Evolutionary conservation across 768 basidiomycete genomes (phyloP), one percentile per base, ranked within the genome.

Genomic region (Tephrocybe sp.): DNA sequence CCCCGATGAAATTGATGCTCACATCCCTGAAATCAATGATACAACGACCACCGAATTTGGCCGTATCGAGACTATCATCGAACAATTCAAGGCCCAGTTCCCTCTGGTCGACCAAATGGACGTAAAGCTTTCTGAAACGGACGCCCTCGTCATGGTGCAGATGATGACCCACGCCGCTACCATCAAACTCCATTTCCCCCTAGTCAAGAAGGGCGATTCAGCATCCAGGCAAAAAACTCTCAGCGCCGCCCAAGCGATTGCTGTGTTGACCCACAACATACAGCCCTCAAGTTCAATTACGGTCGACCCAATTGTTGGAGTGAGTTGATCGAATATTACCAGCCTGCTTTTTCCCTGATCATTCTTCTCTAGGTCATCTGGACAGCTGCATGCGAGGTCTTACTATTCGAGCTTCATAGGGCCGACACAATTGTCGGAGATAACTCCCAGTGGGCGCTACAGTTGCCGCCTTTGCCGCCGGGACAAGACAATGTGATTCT

Each of bases 161-260:
- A 64, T 69, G 38, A 57, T 73, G 39, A 59, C 64, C 5, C 63
- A 66, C 25, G 59, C 59, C 10, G 71, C 73, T 19, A 64, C 60
- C 11, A 69, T 72, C 42, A 63, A 60, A 42, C 47, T 63, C 48
- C 55, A 59, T 47, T 29, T 46, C 2, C 44, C 47, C 4, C 51
- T 45, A 4, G 18, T 53, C 12, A 37, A 45, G 19, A 36, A 51
- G 27, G 58, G 58, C 36, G 42, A 57, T 24, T 23, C 40, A 43
- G 45, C 22, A n/a, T 57, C 58, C 11, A 45, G 55, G 27, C 50
- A 57, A 16, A 54, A 53, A 24, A 36, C 48, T n/a, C 56, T 59
- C 15, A 22, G 27, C 36, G 49, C 55, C 12, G 58, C 58, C 16
- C 55, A 55, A 23, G 27, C 47, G 16, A 54, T 59, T 23, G 50